These are phyloP conservation scores for Ophiostoma sp. DNA, from an alignment of 2,329 filamentous ascomycete species.

Conservation along the genomic window DNA sequence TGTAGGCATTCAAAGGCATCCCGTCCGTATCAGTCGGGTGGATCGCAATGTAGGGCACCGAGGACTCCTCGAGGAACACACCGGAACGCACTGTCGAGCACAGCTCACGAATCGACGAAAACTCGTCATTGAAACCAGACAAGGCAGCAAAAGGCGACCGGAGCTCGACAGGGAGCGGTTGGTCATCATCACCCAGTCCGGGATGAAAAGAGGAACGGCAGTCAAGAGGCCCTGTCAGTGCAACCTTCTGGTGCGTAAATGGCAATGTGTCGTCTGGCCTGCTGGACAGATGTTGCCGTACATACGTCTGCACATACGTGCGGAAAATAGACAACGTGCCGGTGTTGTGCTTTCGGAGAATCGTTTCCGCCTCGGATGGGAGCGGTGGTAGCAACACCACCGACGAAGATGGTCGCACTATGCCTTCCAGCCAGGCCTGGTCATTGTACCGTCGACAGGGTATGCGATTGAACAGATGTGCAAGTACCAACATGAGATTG, in stretches of 20 bases:
- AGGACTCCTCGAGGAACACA: conserved; percentile 73
- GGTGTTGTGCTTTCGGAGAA: conserved; percentile 63
- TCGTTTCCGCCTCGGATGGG: conserved; percentile 55
- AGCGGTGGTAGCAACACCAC: conserved; percentile 65
- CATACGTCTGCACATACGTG: conserved; percentile 68
- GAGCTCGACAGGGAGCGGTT: conserved; percentile 36
- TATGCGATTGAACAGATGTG: conserved; percentile 68
- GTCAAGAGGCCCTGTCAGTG: neutral
- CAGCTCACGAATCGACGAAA: conserved; percentile 65
- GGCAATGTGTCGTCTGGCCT: conserved; percentile 57
- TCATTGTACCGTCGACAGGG: conserved; percentile 49
- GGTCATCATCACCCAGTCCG: neutral
- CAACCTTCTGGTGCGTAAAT: conserved; percentile 54
- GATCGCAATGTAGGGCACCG: conserved; percentile 67
- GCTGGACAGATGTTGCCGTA: conserved; percentile 60
- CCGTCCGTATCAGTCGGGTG: conserved; percentile 54
- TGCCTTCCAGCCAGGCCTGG: conserved; percentile 47
- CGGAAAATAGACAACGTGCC: conserved; percentile 66
- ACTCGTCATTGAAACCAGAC: conserved; percentile 66
- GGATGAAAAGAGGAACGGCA: too few species aligned
- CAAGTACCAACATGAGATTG: conserved; percentile 67
- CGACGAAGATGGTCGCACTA: conserved; percentile 60
- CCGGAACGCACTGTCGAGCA: conserved; percentile 64
- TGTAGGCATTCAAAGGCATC: conserved; percentile 62
- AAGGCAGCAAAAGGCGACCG: conserved; percentile 71